These are phyloP conservation scores for Yarrowia sp. DNA, from an alignment of 805 yeast species.

Conservation along the genomic window DNA sequence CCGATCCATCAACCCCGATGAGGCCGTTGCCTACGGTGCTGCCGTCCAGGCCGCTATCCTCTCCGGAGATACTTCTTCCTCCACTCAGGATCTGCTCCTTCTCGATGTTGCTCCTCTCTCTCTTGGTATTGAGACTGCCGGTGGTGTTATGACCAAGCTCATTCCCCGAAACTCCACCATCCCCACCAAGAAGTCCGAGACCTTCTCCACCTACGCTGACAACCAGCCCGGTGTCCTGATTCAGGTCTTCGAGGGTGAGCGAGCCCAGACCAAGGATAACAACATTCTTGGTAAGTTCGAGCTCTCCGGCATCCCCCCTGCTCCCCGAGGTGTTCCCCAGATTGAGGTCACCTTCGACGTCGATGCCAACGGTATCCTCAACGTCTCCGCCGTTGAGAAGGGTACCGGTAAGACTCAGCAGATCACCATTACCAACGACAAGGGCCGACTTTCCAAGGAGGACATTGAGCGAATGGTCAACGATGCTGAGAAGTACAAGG, in stretches of 20 bases:
- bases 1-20: slow-evolving; percentile 96
- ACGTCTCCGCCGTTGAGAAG: slow-evolving; percentile 94
- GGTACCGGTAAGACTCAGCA: slow-evolving; percentile 97
- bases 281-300: slow-evolving; percentile 96
- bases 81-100: slow-evolving; percentile 91
- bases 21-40: slow-evolving; percentile 99
- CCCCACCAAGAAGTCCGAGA: slow-evolving; percentile 96
- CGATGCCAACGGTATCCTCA: slow-evolving; percentile 96
- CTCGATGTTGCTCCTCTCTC: slow-evolving; percentile 98
- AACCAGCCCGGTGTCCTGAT: slow-evolving; percentile 98
- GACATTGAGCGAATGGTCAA: slow-evolving; percentile 97
- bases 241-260: slow-evolving; percentile 98
- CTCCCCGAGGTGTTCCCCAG: slow-evolving; percentile 98
- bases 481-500: slow-evolving; percentile 97
- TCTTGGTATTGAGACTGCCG: slow-evolving; percentile 97
- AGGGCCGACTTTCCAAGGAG: slow-evolving; percentile 97
- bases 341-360: slow-evolving; percentile 95
- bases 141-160: slow-evolving; percentile 98
- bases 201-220: slow-evolving; percentile 94
- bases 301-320: slow-evolving; percentile 95
- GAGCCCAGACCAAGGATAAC: slow-evolving; percentile 94
- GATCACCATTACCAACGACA: slow-evolving; percentile 97
- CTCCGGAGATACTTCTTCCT: slow-evolving; percentile 92
- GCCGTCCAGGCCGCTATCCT: slow-evolving; percentile 97
- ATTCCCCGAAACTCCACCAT: slow-evolving; percentile 98